These are phyloP conservation scores for Amphicarpaea edgeworthii DNA, from an alignment of 306 rosid species.

Conservation along the genomic window DNA sequence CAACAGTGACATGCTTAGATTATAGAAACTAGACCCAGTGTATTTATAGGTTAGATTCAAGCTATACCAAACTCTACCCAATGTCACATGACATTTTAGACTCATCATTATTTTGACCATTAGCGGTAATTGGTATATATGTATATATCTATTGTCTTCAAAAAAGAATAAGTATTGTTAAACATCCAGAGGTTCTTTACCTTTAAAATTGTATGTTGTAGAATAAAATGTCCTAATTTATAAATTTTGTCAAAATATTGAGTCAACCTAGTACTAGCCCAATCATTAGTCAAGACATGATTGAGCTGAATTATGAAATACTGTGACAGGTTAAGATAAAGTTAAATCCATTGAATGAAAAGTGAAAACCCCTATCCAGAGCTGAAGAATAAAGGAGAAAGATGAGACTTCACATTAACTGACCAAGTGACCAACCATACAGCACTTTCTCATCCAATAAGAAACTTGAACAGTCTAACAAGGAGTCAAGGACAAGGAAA, in stretches of 20 bases:
- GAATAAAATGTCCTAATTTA: not conserved
- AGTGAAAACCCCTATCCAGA: not conserved
- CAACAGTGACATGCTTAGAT: no score
- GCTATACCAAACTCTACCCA: no score
- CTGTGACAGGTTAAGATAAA: not conserved
- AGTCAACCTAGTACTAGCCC: not conserved
- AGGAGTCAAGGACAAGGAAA: slow-evolving; percentile 6
- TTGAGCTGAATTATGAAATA: not conserved
- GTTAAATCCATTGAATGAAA: not conserved
- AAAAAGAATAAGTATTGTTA: no score
- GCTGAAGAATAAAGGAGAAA: slow-evolving; percentile 16
- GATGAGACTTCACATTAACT: not conserved
- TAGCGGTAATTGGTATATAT: no score
- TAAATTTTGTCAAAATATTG: not conserved
- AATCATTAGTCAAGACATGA: not conserved
- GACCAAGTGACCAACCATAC: slow-evolving; percentile 9
- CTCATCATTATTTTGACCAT: no score
- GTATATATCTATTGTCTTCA: no score
- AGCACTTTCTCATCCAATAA: not conserved
- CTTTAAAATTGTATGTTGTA: no score
- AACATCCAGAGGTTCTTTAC: no score
- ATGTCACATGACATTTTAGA: no score
- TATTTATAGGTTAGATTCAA: no score
- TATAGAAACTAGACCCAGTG: no score
- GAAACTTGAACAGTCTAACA: slow-evolving; percentile 12